Percentiles rank a stretch among this genome's conserved stretches.
Conservation (phyloP, 140 eudicot species). For the Senecio squalidus region DNA sequence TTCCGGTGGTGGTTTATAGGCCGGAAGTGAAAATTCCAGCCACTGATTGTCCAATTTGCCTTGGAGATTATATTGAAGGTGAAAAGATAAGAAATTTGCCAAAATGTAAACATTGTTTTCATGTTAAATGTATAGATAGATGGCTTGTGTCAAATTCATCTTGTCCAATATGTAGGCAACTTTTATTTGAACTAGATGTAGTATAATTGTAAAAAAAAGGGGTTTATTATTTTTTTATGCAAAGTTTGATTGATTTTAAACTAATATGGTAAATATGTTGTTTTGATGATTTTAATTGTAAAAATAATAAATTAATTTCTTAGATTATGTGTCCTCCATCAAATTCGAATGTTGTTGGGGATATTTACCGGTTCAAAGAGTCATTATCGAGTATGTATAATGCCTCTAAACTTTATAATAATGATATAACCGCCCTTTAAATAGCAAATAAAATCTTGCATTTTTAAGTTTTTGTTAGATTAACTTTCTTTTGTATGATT, state of each 20-base stretch:
- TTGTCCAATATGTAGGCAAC: conserved; percentile 74
- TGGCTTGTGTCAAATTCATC: conserved; percentile 68
- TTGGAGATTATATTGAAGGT: conserved; percentile 59
- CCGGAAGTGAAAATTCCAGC: conserved; percentile 34
- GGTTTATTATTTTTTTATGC: conserved; percentile 7
- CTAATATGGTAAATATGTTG: conserved; percentile 7
- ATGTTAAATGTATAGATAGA: conserved; percentile 65
- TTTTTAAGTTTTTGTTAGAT: no score
- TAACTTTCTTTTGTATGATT: no score
- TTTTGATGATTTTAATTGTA: not conserved
- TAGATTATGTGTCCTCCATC: no score
- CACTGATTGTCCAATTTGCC: conserved; percentile 74
- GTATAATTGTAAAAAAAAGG: conserved; percentile 14
- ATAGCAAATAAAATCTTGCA: not conserved
- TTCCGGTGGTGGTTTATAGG: conserved; percentile 58
- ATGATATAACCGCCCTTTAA: not conserved
- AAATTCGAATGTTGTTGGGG: no score
- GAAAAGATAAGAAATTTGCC: conserved; percentile 72
- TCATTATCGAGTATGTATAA: no score
- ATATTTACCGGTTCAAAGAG: no score
- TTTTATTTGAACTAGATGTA: conserved; percentile 33
- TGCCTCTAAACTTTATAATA: not conserved
- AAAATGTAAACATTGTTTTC: conserved; percentile 67
- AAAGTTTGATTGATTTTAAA: not conserved
- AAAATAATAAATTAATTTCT: no score